phyloP scores from a whole-genome alignment of 2,329 filamentous ascomycete genomes.

The Arthrocladium fulminans region DNA sequence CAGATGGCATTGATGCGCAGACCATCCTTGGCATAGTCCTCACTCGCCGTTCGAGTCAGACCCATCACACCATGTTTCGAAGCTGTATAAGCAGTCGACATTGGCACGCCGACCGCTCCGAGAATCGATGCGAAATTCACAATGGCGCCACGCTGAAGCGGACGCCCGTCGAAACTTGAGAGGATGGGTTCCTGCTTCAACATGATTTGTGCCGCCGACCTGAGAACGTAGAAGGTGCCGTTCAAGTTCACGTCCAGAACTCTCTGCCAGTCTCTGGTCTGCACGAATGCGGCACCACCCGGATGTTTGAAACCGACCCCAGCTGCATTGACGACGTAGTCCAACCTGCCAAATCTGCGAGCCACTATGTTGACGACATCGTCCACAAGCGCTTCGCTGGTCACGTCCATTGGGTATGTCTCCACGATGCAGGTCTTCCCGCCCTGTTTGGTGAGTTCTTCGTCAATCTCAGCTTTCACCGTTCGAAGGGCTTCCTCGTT shows the following conservation, averaged over 20 bases:
- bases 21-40: slow-evolving; percentile 42
- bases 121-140: slow-evolving; percentile 33
- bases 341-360: slow-evolving; percentile 40
- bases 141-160: slow-evolving; percentile 28
- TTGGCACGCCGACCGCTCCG: slow-evolving; percentile 33
- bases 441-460: slow-evolving; percentile 1
- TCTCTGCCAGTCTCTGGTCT: slow-evolving; percentile 11
- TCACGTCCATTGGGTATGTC: slow-evolving; percentile 35
- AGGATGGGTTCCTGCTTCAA: slow-evolving; percentile 35
- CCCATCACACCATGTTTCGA: slow-evolving; percentile 52
- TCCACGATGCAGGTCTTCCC: background rate
- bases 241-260: slow-evolving; percentile 38
- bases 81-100: slow-evolving; percentile 29
- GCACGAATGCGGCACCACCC: slow-evolving; percentile 3
- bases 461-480: slow-evolving; percentile 12
- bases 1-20: slow-evolving; percentile 26
- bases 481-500: slow-evolving; percentile 8
- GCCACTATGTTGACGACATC: slow-evolving; percentile 48
- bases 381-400: slow-evolving; percentile 43
- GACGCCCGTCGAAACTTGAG: slow-evolving; percentile 28
- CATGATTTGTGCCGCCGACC: slow-evolving; percentile 37
- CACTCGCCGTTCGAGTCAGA: slow-evolving; percentile 49
- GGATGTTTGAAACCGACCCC: slow-evolving; percentile 23
- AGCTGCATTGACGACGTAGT: slow-evolving; percentile 23
- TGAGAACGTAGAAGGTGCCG: slow-evolving; percentile 36